Evolutionary conservation across 805 yeast genomes (phyloP).

Genomic region (Candida boleticola): DNA sequence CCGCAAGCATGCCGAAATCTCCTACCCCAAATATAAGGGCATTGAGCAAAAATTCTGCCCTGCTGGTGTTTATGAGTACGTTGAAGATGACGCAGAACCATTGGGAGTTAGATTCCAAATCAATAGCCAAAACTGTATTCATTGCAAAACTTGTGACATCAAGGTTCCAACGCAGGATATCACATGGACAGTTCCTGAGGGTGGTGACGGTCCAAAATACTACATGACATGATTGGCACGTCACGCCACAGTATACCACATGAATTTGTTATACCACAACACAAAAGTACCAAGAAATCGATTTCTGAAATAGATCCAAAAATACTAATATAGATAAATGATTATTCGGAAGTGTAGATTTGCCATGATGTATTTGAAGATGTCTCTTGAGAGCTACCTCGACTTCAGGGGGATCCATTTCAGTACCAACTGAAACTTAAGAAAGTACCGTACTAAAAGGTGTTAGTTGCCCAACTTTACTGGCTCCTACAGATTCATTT

Average conservation of each 20-base stretch:
- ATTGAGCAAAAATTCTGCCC: conserved; percentile 94
- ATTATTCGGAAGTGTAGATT: no score
- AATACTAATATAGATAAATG: no score
- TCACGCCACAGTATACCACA: no score
- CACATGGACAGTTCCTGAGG: conserved; percentile 97
- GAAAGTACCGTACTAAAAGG: no score
- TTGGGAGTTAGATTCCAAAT: conserved; percentile 84
- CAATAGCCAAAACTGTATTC: conserved; percentile 96
- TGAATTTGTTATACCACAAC: no score
- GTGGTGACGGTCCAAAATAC: conserved; percentile 98
- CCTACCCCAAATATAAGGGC: conserved; percentile 80
- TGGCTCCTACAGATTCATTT: no score
- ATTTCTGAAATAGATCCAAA: no score
- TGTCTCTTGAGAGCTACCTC: no score
- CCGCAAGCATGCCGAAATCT: conserved; percentile 60
- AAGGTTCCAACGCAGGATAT: conserved; percentile 95
- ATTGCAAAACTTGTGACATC: conserved; percentile 97
- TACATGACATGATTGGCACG: conserved; percentile 60
- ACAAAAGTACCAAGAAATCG: no score
- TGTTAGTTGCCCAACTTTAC: no score
- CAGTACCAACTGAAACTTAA: not conserved
- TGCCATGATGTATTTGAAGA: no score
- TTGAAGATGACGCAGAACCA: conserved; percentile 58
- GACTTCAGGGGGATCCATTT: no score
- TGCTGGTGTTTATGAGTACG: conserved; percentile 95